A percentile compares a stretch with the other conserved stretches of the same genome.
phyloP scores from a whole-genome alignment of 768 basidiomycete genomes.

The Mycena metata region DNA sequence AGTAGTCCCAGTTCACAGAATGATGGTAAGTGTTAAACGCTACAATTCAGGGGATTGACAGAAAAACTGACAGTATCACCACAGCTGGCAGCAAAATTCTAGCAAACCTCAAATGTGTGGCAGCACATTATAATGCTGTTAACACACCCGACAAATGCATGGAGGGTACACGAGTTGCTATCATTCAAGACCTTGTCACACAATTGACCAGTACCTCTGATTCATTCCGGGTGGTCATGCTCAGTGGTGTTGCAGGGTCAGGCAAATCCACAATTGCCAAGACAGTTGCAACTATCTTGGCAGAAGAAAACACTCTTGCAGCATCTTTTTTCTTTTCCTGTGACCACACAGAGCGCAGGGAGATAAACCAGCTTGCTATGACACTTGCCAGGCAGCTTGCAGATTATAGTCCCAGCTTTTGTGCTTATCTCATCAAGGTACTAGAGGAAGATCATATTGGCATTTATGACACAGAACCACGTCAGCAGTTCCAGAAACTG shows the following conservation, averaged over 20 bases:
- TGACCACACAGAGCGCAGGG: neutral
- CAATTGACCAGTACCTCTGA: too few relatives aligned
- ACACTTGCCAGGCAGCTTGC: constrained; percentile 7
- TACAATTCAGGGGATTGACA: too few relatives aligned
- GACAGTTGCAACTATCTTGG: neutral
- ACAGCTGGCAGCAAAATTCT: too few relatives aligned
- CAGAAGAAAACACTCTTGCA: neutral
- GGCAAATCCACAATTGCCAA: constrained; percentile 1
- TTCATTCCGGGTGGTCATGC: too few relatives aligned
- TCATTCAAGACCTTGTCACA: too few relatives aligned
- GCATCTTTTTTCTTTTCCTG: constrained; percentile 13
- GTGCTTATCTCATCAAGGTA: neutral
- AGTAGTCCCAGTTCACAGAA: too few relatives aligned
- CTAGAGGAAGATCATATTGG: neutral
- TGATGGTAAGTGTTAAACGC: too few relatives aligned
- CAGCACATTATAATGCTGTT: too few relatives aligned
- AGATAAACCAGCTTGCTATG: neutral
- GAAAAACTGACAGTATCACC: too few relatives aligned
- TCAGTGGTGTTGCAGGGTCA: neutral
- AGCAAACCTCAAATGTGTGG: too few relatives aligned
- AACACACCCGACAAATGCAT: too few relatives aligned
- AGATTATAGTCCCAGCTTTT: neutral
- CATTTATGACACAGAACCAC: neutral
- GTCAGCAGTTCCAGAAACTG: constrained; percentile 6
- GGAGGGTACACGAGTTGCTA: too few relatives aligned